phyloP scores from a whole-genome alignment of 2,329 filamentous ascomycete genomes.

The Fusarium tanahbumbuense region DNA sequence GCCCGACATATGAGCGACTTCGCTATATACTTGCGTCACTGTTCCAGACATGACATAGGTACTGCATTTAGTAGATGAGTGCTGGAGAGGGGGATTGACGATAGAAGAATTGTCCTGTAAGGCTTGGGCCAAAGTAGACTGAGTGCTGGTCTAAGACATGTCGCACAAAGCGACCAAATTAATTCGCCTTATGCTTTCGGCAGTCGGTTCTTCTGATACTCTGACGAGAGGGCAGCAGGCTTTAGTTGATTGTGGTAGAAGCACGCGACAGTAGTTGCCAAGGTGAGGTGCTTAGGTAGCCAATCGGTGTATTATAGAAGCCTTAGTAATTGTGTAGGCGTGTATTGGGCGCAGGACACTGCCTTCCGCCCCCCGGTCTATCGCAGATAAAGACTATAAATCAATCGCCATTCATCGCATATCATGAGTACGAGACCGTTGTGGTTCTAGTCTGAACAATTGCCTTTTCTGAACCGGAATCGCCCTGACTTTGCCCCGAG shows the following conservation, averaged over 20 bases:
- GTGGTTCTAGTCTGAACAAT: constrained; percentile 13
- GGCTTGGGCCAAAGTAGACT: too few relatives aligned
- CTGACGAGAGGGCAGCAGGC: background rate
- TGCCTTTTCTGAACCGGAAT: constrained; percentile 25
- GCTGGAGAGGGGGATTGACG: background rate
- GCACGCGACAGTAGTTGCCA: background rate
- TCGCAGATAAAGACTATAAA: background rate
- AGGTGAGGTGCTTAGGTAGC: background rate
- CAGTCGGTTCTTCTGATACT: background rate
- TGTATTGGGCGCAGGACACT: background rate
- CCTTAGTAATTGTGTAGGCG: background rate
- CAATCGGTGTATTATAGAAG: background rate
- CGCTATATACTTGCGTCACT: background rate
- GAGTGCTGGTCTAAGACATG: background rate
- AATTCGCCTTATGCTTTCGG: background rate
- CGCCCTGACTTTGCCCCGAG: constrained; percentile 10
- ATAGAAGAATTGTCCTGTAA: background rate
- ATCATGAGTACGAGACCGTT: background rate
- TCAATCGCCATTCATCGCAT: background rate
- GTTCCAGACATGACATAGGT: background rate
- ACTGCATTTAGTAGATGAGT: background rate
- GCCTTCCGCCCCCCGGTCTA: background rate
- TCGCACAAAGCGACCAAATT: background rate
- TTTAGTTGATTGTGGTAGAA: background rate
- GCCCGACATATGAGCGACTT: background rate